Conservation (phyloP, 208 protist genomes). For the Trypanosoma platydactyli region DNA sequence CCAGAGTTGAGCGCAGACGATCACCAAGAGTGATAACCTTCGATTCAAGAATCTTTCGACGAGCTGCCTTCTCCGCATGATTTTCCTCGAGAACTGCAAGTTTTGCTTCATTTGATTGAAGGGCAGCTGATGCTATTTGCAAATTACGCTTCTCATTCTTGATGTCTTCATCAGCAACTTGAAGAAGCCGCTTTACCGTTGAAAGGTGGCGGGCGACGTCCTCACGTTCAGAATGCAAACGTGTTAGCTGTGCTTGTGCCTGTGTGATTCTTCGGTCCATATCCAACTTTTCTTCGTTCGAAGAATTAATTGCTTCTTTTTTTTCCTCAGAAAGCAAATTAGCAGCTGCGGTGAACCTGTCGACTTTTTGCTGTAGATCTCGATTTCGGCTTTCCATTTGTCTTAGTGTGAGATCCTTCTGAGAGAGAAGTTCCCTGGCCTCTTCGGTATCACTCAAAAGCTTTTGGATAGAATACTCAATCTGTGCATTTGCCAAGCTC, state of each 20-base stretch:
- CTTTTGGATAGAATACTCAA: constrained; percentile 67
- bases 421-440: constrained; percentile 35
- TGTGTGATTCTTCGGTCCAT: constrained; percentile 59
- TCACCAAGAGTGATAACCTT: constrained; percentile 47
- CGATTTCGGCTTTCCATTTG: constrained; percentile 54
- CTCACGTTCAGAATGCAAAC: constrained; percentile 47
- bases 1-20: constrained; percentile 38
- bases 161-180: constrained; percentile 43
- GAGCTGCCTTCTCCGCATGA: constrained; percentile 36
- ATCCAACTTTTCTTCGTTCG: constrained; percentile 55
- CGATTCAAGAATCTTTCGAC: constrained; percentile 46
- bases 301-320: constrained; percentile 38
- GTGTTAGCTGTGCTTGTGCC: constrained; percentile 40
- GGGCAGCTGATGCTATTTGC: constrained; percentile 35
- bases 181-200: constrained; percentile 45
- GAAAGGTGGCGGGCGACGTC: constrained; percentile 54
- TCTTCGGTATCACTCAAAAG: constrained; percentile 50
- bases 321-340: constrained; percentile 50
- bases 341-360: constrained; percentile 44
- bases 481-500: constrained; percentile 55
- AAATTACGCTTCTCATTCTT: constrained; percentile 55
- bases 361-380: constrained; percentile 46
- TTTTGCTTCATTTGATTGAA: constrained; percentile 49
- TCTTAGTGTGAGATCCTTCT: constrained; percentile 41
- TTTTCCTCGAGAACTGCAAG: constrained; percentile 37